phyloP scores from a whole-genome alignment of 345 rosid genomes.

The Odontarrhena argentea region DNA sequence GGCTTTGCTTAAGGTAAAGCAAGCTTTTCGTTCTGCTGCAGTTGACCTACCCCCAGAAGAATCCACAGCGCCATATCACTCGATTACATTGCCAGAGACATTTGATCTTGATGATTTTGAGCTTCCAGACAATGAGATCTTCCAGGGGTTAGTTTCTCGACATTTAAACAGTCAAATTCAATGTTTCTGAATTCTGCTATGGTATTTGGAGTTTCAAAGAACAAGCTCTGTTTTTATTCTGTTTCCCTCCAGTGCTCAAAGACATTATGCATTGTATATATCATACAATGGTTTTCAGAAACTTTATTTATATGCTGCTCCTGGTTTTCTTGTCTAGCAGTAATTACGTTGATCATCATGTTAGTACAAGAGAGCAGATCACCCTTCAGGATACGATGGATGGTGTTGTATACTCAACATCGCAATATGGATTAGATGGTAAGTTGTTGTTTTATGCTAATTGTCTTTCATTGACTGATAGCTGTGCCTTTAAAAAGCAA shows the following conservation, averaged over 20 bases:
- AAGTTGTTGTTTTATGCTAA: slow-evolving; percentile 41
- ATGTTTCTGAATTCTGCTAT: neutral
- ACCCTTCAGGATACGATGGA: slow-evolving; percentile 99
- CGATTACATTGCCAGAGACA: slow-evolving; percentile 98
- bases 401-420: slow-evolving; percentile 86
- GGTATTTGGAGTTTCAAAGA: neutral
- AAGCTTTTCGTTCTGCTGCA: slow-evolving; percentile 97
- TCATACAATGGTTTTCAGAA: neutral
- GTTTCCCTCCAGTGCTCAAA: neutral
- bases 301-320: slow-evolving; percentile 22
- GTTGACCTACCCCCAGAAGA: slow-evolving; percentile 99
- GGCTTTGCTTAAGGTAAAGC: slow-evolving; percentile 96
- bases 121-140: slow-evolving; percentile 92
- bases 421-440: slow-evolving; percentile 98
- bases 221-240: neutral
- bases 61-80: slow-evolving; percentile 97
- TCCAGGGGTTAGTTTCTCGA: slow-evolving; percentile 79
- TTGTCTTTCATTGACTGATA: slow-evolving; percentile 24
- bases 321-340: slow-evolving; percentile 51
- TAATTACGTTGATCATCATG: slow-evolving; percentile 91
- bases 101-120: slow-evolving; percentile 99
- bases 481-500: slow-evolving; percentile 16
- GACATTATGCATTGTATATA: neutral
- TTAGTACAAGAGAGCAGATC: slow-evolving; percentile 96
- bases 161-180: neutral